Evolutionary conservation across 2,329 filamentous ascomycete genomes (phyloP).

Genomic region (Penicillium sp.): DNA sequence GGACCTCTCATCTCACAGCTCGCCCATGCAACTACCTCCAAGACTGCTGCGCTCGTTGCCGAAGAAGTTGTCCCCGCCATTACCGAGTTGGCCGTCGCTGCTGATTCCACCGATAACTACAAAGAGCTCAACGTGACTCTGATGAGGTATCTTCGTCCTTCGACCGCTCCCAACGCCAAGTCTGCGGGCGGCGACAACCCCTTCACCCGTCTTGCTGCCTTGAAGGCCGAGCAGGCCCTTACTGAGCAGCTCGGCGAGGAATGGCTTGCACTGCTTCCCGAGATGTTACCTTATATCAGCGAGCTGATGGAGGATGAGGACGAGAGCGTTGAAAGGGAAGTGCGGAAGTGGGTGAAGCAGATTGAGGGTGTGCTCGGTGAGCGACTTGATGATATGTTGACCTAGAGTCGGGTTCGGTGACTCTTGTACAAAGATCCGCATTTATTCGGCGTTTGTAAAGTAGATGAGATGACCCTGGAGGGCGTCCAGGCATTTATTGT

Average conservation of each 20-base stretch:
- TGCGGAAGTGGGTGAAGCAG: slow-evolving; percentile 82
- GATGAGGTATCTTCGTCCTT: slow-evolving; percentile 71
- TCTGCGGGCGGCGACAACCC: slow-evolving; percentile 57
- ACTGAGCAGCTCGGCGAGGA: slow-evolving; percentile 85
- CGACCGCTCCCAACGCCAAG: slow-evolving; percentile 38
- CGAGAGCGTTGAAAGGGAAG: slow-evolving; percentile 87
- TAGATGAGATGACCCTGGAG: slow-evolving; percentile 14
- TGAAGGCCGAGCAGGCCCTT: slow-evolving; percentile 77
- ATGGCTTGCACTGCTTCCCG: slow-evolving; percentile 85
- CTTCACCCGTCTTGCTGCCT: slow-evolving; percentile 74
- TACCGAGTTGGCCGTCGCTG: slow-evolving; percentile 75
- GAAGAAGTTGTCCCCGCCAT: slow-evolving; percentile 70
- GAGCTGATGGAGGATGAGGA: slow-evolving; percentile 97
- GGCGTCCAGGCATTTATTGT: slow-evolving; percentile 2
- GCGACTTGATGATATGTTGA: slow-evolving; percentile 88
- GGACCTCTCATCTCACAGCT: slow-evolving; percentile 71
- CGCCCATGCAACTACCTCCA: slow-evolving; percentile 42
- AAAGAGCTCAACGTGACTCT: slow-evolving; percentile 82
- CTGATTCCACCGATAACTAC: slow-evolving; percentile 84
- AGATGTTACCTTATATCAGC: slow-evolving; percentile 96
- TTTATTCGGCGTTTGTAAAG: slow-evolving; percentile 24
- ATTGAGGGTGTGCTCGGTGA: slow-evolving; percentile 91
- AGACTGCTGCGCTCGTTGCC: slow-evolving; percentile 49
- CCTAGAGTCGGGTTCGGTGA: slow-evolving; percentile 52
- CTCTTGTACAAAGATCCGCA: slow-evolving; percentile 27